Conservation (phyloP, 345 rosid genomes). For the Carallia pectinifolia region DNA sequence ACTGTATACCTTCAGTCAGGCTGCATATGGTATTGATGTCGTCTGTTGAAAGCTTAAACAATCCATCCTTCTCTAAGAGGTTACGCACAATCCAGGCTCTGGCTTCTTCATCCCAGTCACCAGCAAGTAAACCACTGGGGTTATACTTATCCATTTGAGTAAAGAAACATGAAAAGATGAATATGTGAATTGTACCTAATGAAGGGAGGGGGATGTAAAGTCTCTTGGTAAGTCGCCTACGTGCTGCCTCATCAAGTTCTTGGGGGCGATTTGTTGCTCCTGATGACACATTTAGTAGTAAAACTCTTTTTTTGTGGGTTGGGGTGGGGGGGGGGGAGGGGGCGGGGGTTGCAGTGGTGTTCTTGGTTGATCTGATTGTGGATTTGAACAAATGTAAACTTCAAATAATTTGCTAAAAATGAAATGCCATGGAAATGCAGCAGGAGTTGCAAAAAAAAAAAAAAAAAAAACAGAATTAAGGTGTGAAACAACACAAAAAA, state of each 20-base stretch:
- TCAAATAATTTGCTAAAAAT: background rate
- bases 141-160: background rate
- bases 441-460: background rate
- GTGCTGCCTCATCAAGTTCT: constrained; percentile 97
- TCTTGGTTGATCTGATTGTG: no score
- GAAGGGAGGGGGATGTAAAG: constrained; percentile 95
- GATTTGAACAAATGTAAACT: no score
- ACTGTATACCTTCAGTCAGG: constrained; percentile 60
- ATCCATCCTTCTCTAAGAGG: constrained; percentile 85
- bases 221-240: constrained; percentile 91
- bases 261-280: constrained; percentile 99
- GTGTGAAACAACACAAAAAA: background rate
- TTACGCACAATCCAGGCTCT: constrained; percentile 88
- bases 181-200: constrained; percentile 46
- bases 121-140: constrained; percentile 21
- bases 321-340: no score
- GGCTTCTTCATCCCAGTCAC: constrained; percentile 57
- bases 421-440: background rate
- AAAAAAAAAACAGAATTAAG: background rate
- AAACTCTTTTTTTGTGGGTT: no score
- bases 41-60: constrained; percentile 70
- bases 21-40: constrained; percentile 73
- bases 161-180: constrained; percentile 14
- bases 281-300: constrained; percentile 23
- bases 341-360: no score